Base-by-base conservation (phyloP, 163 green algal genomes). In the Smithsoniella earleae region DNA sequence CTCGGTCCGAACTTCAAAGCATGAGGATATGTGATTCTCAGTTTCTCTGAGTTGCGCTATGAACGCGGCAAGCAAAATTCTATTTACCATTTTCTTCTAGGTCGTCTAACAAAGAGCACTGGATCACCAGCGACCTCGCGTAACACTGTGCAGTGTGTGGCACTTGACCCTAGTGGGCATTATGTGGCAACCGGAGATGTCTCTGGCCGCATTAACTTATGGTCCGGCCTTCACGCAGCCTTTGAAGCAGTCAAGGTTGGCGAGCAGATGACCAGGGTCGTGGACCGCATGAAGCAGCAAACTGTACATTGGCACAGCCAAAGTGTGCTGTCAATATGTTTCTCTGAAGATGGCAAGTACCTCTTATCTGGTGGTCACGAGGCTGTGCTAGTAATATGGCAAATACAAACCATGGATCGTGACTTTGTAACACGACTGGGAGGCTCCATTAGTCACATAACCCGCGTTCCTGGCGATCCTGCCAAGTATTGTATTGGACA, bases 381-480 rank as follows among this genome's bases (percentile, higher is more conserved):
- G 58, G 58, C 58, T 40, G 58, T 69, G 58, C 58, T 69, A 6
- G 58, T 69, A 16, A 34, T 69, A 16, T 69, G 58, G 58, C 58
- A 69, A 31, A 30, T 69, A 3, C 4, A 25, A 16, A 69, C 58
- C 4, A 30, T 69, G 18, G 43, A 33, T 30, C 20, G 25, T 16
- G 22, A 30, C 22, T 69, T 43, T 13, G 30, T 69, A 5, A 30
- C 58, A 3, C 58, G 58, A 8, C 58, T 69, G 6, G 58, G 58
- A 38, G 58, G 58, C 16, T 16, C n/a, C 27, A 69, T 69, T 43
- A 45, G 27, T 6, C 58, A 38, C 58, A 69, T 69, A 43, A n/a
- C 58, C 58, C 34, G n/a, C 22, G 20, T 69, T 36, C 58, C 58
- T 0, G 25, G 43, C 43, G 58, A 69, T 13, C 58, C 58, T 28